phyloP scores from a whole-genome alignment of 192 early-diverging fungal genomes.

The Coemansia sp. region DNA sequence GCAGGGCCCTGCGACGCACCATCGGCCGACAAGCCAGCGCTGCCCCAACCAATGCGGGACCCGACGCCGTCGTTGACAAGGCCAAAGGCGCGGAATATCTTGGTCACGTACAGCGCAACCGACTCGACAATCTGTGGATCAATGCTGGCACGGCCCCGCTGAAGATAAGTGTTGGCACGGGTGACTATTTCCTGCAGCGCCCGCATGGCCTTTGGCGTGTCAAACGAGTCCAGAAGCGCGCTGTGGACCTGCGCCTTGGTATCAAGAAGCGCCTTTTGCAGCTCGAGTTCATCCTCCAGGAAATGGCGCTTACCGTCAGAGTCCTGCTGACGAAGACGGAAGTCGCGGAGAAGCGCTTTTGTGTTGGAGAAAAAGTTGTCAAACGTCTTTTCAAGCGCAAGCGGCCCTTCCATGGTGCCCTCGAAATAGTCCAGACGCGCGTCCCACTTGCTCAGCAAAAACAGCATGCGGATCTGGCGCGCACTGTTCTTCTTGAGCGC shows the following conservation, averaged over 20 bases:
- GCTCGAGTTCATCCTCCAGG: conserved; percentile 66
- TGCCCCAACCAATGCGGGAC: conserved; percentile 69
- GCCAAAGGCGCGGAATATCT: conserved; percentile 84
- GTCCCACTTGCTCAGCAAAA: conserved; percentile 87
- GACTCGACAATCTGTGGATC: conserved; percentile 74
- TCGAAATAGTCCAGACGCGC: conserved; percentile 81
- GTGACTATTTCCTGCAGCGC: conserved; percentile 79
- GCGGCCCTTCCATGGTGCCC: conserved; percentile 73
- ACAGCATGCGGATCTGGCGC: conserved; percentile 86
- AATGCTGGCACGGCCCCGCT: conserved; percentile 58
- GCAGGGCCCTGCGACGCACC: conserved; percentile 24
- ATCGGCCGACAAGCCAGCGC: conserved; percentile 15
- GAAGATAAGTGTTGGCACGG: conserved; percentile 79
- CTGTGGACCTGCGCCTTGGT: conserved; percentile 75
- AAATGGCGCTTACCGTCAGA: conserved; percentile 75
- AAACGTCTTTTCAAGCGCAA: conserved; percentile 72
- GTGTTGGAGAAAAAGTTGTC: conserved; percentile 89
- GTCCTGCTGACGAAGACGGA: conserved; percentile 51
- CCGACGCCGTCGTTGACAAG: conserved; percentile 62
- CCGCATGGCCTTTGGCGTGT: conserved; percentile 80
- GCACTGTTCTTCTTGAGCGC: conserved; percentile 78
- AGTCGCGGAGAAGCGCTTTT: conserved; percentile 74
- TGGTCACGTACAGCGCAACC: conserved; percentile 78
- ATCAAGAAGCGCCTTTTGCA: conserved; percentile 63
- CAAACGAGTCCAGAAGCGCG: conserved; percentile 89